A percentile compares a stretch with the other conserved stretches of the same genome.
Conservation (phyloP, 805 yeast species). For the Wickerhamiella azymoides region DNA sequence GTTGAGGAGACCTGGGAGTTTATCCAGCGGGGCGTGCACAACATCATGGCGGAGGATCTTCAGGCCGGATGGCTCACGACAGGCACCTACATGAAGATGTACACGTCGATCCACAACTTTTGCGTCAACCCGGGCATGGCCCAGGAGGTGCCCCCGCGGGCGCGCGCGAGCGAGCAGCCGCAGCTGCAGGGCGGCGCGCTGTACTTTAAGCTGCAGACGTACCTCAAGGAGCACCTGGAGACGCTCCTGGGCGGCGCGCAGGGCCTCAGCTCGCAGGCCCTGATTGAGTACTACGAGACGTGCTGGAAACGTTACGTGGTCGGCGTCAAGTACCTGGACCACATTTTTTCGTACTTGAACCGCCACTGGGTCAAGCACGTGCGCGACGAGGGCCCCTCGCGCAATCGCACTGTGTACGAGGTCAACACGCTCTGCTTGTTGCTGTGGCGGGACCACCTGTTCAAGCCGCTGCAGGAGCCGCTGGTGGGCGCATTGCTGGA, state of each 20-base stretch:
- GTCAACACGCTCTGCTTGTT: constrained; percentile 77
- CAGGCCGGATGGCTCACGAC: constrained; percentile 25
- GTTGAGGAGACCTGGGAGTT: constrained; percentile 28
- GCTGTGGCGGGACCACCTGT: constrained; percentile 78
- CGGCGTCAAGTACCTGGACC: constrained; percentile 84
- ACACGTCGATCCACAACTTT: constrained; percentile 84
- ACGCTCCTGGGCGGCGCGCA: constrained; percentile 18
- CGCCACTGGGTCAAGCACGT: constrained; percentile 97
- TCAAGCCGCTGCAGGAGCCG: constrained; percentile 44
- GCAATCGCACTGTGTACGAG: constrained; percentile 70
- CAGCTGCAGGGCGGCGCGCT: constrained; percentile 81
- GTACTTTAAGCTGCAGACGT: constrained; percentile 54
- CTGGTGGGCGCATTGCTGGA: constrained; percentile 61
- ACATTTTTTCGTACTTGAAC: constrained; percentile 89
- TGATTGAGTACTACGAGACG: constrained; percentile 69
- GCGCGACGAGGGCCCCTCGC: constrained; percentile 60
- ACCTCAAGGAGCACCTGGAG: constrained; percentile 40
- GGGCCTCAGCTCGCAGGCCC: constrained; percentile 19
- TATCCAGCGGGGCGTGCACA: constrained; percentile 28
- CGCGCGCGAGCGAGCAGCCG: constrained; percentile 15
- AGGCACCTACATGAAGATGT: constrained; percentile 70
- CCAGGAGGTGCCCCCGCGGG: constrained; percentile 6
- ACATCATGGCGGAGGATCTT: constrained; percentile 27
- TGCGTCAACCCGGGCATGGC: constrained; percentile 38
- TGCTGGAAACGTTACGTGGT: constrained; percentile 81